Evolutionary conservation across 2,329 filamentous ascomycete genomes (phyloP).

Genomic region (Fusarium pilosicola): DNA sequence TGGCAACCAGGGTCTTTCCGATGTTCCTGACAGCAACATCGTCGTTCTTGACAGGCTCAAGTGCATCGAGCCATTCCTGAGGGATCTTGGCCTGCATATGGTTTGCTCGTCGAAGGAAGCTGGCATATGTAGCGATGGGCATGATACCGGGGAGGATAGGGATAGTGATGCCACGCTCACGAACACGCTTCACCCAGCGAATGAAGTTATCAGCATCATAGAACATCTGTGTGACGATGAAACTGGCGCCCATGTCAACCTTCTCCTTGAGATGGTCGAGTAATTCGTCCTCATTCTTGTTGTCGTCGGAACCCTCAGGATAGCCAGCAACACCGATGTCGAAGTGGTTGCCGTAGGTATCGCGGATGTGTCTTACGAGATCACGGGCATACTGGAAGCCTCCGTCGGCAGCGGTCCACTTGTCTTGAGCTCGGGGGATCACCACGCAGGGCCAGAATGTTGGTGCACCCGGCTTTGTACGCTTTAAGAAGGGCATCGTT

Average conservation of each 20-base stretch:
- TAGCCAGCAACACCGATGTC: slow-evolving; percentile 98
- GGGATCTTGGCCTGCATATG: slow-evolving; percentile 92
- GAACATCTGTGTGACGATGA: slow-evolving; percentile 99
- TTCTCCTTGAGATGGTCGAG: slow-evolving; percentile 97
- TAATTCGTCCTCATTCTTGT: slow-evolving; percentile 84
- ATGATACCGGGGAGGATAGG: slow-evolving; percentile 90
- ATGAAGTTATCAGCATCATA: slow-evolving; percentile 98
- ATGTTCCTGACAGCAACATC: slow-evolving; percentile 91
- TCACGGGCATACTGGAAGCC: slow-evolving; percentile 94
- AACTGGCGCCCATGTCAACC: slow-evolving; percentile 90
- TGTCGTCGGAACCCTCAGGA: slow-evolving; percentile 94
- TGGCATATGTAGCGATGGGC: slow-evolving; percentile 90
- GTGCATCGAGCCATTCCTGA: slow-evolving; percentile 77
- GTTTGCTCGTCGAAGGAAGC: slow-evolving; percentile 87
- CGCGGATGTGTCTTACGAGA: slow-evolving; percentile 83
- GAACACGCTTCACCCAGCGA: slow-evolving; percentile 87
- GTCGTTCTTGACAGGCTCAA: slow-evolving; percentile 97
- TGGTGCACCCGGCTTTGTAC: slow-evolving; percentile 95
- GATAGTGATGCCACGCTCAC: slow-evolving; percentile 83
- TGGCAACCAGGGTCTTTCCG: slow-evolving; percentile 85
- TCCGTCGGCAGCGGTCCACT: slow-evolving; percentile 88
- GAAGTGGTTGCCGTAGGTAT: slow-evolving; percentile 79
- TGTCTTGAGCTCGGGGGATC: slow-evolving; percentile 94
- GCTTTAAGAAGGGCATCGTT: slow-evolving; percentile 88
- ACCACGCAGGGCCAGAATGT: slow-evolving; percentile 92